phyloP scores from a whole-genome alignment of 176 grass and related monocot species.

The Aegilops longissima region DNA sequence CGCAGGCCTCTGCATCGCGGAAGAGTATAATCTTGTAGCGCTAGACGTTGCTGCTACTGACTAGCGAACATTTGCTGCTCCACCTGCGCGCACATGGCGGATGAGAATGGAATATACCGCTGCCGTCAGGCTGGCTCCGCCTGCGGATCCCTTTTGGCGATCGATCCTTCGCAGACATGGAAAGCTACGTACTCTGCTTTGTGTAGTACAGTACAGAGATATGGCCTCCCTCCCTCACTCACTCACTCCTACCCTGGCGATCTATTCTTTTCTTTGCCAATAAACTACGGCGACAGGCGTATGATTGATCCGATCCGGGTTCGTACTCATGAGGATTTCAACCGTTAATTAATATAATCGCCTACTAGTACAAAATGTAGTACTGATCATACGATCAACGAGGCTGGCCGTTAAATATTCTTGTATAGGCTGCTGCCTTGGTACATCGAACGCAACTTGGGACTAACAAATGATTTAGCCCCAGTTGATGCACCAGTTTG shows the following conservation, averaged over 20 bases:
- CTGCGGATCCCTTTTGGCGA: neutral
- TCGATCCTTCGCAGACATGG: neutral
- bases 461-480: neutral
- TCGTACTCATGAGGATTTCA: constrained; percentile 8
- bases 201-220: neutral
- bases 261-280: neutral
- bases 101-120: constrained; percentile 11
- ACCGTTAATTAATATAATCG: neutral
- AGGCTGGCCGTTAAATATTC: neutral
- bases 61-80: neutral
- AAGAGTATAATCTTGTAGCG: neutral
- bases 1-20: neutral
- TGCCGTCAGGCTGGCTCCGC: neutral
- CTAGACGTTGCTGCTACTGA: neutral
- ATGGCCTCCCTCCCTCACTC: neutral
- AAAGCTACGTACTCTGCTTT: neutral
- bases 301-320: constrained; percentile 15
- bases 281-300: neutral
- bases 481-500: neutral
- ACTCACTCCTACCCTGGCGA: no score
- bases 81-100: constrained; percentile 2
- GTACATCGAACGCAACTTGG: neutral
- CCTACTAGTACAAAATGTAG: neutral
- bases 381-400: constrained; percentile 3
- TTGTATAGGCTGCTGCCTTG: neutral